A percentile compares a stretch with the other conserved stretches of the same genome.
Evolutionary conservation across 2,329 filamentous ascomycete species (phyloP).

Genomic region (Penicillium sp.): DNA sequence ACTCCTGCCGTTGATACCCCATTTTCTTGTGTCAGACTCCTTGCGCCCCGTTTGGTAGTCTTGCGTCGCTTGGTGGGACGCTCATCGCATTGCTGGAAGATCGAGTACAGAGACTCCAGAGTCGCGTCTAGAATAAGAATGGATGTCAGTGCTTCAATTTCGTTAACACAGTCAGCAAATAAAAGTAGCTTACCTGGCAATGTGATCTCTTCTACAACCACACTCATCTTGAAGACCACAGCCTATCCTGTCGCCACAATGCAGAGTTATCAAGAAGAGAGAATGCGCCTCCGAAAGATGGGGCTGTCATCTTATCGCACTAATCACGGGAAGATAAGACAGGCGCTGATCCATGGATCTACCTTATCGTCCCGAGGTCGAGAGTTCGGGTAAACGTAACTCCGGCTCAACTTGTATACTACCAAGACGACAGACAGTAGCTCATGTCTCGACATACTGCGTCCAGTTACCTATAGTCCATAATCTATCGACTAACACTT

Average conservation of each 20-base stretch:
- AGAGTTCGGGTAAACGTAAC: background rate
- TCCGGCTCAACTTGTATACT: background rate
- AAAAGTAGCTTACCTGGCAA: constrained; percentile 10
- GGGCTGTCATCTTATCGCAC: background rate
- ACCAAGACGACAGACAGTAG: background rate
- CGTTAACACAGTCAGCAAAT: background rate
- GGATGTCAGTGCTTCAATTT: constrained; percentile 5
- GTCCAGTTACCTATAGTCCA: background rate
- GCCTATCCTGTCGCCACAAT: background rate
- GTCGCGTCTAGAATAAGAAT: constrained; percentile 17
- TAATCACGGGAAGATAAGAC: background rate
- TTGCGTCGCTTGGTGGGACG: constrained; percentile 35
- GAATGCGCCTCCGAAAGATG: background rate
- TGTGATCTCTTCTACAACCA: constrained; percentile 6
- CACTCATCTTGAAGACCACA: constrained; percentile 12
- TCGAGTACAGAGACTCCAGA: constrained; percentile 22
- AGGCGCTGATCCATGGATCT: background rate
- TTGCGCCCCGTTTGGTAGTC: constrained; percentile 13
- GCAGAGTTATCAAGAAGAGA: background rate
- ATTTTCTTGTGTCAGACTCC: constrained; percentile 16
- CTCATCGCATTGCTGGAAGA: constrained; percentile 21
- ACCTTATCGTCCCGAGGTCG: background rate
- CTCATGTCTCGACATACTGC: background rate
- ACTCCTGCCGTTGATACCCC: constrained; percentile 15
- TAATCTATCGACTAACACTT: background rate